Percentiles rank a stretch among this genome's conserved stretches.
These are phyloP conservation scores for Paraphoma sp. DNA, from an alignment of 2,329 filamentous ascomycete species.

Conservation along the genomic window DNA sequence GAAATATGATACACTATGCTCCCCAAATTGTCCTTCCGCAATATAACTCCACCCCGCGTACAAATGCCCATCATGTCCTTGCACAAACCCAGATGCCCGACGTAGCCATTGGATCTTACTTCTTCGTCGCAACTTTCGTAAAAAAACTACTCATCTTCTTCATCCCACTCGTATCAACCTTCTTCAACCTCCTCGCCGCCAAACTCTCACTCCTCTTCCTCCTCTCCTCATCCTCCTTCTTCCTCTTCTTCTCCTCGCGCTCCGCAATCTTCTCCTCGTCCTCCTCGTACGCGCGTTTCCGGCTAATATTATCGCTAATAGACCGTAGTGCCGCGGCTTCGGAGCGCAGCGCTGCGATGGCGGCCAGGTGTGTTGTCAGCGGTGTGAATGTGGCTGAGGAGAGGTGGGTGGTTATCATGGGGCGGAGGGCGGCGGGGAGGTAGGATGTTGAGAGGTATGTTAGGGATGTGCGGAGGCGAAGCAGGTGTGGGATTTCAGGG, in stretches of 20 bases:
- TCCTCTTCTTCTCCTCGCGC: slow-evolving; percentile 80
- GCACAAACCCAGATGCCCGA: background rate
- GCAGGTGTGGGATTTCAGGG: slow-evolving; percentile 62
- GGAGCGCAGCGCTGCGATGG: slow-evolving; percentile 71
- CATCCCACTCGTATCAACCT: slow-evolving; percentile 92
- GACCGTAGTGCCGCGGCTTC: slow-evolving; percentile 75
- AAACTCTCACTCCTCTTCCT: slow-evolving; percentile 80
- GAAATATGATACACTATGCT: no score
- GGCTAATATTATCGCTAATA: slow-evolving; percentile 69
- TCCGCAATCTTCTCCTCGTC: slow-evolving; percentile 71
- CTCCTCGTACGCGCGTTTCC: slow-evolving; percentile 63
- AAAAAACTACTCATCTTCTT: slow-evolving; percentile 98
- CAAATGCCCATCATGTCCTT: background rate
- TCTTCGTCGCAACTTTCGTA: slow-evolving; percentile 63
- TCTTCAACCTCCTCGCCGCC: slow-evolving; percentile 81
- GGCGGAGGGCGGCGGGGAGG: slow-evolving; percentile 55
- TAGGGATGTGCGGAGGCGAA: slow-evolving; percentile 69
- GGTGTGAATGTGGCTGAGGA: slow-evolving; percentile 70
- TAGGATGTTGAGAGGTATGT: slow-evolving; percentile 70
- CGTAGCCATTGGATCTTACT: no score
- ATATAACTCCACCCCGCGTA: background rate
- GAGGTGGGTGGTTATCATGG: slow-evolving; percentile 41
- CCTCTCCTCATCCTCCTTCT: slow-evolving; percentile 87
- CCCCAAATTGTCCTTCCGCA: no score
- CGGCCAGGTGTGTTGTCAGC: slow-evolving; percentile 72